These are phyloP conservation scores for Trichoderma sp. DNA, from an alignment of 2,329 filamentous ascomycete genomes.

Conservation along the genomic window DNA sequence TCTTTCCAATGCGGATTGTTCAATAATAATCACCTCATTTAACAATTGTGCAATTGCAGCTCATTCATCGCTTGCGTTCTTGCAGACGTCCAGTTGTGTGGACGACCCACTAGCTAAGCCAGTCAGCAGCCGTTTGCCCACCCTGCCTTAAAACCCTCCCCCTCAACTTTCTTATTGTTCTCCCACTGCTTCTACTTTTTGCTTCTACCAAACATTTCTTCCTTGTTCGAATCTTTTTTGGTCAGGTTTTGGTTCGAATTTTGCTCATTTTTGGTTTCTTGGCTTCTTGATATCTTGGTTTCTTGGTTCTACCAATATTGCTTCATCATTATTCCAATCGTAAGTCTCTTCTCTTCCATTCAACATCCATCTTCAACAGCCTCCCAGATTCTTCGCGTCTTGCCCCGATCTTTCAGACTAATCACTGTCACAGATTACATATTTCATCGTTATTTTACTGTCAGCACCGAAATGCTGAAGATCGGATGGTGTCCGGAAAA, in stretches of 20 bases:
- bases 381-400: background rate
- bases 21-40: accelerated
- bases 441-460: background rate
- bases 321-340: background rate
- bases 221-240: background rate
- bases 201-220: background rate
- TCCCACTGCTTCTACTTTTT: background rate
- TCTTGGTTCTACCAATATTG: background rate
- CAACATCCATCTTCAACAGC: background rate
- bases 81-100: too few species aligned
- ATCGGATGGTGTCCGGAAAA: too few species aligned
- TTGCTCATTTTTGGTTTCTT: too few species aligned
- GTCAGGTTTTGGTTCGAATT: too few species aligned
- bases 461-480: background rate
- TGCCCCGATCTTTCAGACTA: background rate
- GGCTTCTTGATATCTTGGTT: too few species aligned
- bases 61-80: too few species aligned
- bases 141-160: too few species aligned
- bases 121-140: too few species aligned
- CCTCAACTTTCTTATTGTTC: background rate
- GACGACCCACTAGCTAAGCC: too few species aligned
- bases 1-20: too few species aligned
- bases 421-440: background rate
- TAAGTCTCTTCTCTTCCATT: background rate
- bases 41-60: too few species aligned